phyloP scores from a whole-genome alignment of 768 basidiomycete genomes.

The Lentinula lateritia region DNA sequence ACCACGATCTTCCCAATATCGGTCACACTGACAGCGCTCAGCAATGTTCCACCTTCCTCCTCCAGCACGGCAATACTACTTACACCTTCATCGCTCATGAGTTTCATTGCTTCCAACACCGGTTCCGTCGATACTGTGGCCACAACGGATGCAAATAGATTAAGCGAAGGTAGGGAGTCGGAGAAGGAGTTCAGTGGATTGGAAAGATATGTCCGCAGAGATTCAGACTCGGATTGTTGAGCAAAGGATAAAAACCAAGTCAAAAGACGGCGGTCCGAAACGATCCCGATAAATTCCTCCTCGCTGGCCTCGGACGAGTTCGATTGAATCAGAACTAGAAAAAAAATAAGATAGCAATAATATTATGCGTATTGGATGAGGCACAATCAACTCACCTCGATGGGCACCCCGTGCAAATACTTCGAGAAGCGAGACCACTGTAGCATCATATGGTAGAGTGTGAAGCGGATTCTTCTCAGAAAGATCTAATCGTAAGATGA shows the following conservation, averaged over 20 bases:
- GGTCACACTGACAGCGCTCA: constrained; percentile 79
- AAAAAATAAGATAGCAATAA: neutral
- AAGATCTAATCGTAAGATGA: constrained; percentile 44
- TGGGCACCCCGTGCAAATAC: constrained; percentile 70
- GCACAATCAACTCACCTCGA: constrained; percentile 40
- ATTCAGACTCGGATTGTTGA: constrained; percentile 35
- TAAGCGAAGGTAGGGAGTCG: constrained; percentile 54
- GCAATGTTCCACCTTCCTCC: constrained; percentile 51
- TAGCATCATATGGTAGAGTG: constrained; percentile 56
- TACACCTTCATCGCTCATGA: constrained; percentile 84
- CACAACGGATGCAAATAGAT: constrained; percentile 58
- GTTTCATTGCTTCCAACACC: constrained; percentile 76
- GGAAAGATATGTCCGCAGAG: constrained; percentile 41
- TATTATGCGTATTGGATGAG: neutral
- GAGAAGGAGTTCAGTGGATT: constrained; percentile 49
- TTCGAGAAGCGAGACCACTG: constrained; percentile 53
- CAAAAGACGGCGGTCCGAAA: constrained; percentile 70
- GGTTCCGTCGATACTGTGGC: constrained; percentile 54
- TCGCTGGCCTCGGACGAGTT: constrained; percentile 24
- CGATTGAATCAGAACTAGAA: constrained; percentile 51
- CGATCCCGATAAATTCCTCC: constrained; percentile 56
- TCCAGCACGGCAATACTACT: constrained; percentile 78
- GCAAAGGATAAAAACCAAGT: constrained; percentile 61
- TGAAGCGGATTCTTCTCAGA: constrained; percentile 83
- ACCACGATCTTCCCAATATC: constrained; percentile 81